These are phyloP conservation scores for Fusarium coicis DNA, from an alignment of 2,329 filamentous ascomycete species.

Conservation along the genomic window DNA sequence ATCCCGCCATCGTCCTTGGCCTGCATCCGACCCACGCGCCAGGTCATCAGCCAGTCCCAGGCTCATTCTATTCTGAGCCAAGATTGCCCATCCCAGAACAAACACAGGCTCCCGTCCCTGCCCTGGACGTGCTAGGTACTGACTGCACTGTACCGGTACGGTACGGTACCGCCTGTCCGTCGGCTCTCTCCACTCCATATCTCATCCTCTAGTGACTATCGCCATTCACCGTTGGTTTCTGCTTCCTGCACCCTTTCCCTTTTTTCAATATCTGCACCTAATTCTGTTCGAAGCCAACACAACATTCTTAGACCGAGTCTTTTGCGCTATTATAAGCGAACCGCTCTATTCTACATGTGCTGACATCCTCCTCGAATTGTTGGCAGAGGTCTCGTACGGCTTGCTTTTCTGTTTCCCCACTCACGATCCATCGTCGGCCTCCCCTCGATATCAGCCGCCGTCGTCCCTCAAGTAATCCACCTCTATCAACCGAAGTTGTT, in stretches of 20 bases:
- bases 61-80: conserved; percentile 20
- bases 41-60: conserved; percentile 37
- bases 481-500: conserved; percentile 17
- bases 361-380: conserved; percentile 34
- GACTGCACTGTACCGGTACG: background rate
- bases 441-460: conserved; percentile 34
- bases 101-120: conserved; percentile 37
- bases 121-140: conserved; percentile 18
- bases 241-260: conserved; percentile 31
- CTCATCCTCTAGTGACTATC: conserved; percentile 29
- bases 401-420: conserved; percentile 31
- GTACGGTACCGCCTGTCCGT: conserved; percentile 33
- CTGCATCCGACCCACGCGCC: conserved; percentile 36
- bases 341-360: conserved; percentile 35
- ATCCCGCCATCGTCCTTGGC: conserved; percentile 44
- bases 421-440: conserved; percentile 28
- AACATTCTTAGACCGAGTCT: background rate
- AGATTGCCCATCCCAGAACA: conserved; percentile 36
- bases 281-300: conserved; percentile 1
- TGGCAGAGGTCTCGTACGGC: conserved; percentile 32
- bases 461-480: conserved; percentile 16
- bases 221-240: conserved; percentile 37
- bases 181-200: conserved; percentile 35
- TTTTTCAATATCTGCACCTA: conserved; percentile 22
- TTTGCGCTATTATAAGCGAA: conserved; percentile 6